Percentiles rank a stretch among this genome's conserved stretches.
Conservation (phyloP, 305 asterid species). For the Fraxinus baroniana region DNA sequence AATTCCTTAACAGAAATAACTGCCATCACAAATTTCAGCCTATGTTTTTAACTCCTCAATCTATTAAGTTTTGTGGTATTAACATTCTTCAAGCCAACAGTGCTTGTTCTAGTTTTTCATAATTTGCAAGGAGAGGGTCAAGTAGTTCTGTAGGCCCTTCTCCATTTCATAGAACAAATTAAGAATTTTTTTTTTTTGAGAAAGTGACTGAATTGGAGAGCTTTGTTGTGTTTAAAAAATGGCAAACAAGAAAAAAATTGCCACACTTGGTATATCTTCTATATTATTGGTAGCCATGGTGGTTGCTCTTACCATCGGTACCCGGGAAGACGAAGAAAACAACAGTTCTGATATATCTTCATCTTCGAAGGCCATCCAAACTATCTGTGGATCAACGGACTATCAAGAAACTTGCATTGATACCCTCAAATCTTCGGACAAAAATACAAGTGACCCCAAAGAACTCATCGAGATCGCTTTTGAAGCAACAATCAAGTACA, state of each 20-base stretch:
- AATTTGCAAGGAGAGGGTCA: conserved; percentile 11
- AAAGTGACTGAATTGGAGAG: background rate
- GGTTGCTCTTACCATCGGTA: conserved; percentile 2
- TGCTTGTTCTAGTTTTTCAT: background rate
- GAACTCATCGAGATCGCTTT: conserved; percentile 27
- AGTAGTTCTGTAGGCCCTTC: background rate
- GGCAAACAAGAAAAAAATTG: conserved; percentile 11
- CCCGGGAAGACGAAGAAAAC: background rate
- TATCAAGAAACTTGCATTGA: conserved; percentile 31
- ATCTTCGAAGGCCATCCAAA: conserved; percentile 23
- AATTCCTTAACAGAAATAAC: background rate
- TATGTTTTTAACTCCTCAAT: background rate
- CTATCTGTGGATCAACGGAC: conserved; percentile 28
- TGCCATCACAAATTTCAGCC: background rate
- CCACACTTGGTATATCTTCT: background rate
- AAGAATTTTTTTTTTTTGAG: background rate
- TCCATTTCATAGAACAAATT: background rate
- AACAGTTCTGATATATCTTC: background rate
- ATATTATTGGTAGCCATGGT: conserved; percentile 3
- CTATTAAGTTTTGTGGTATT: background rate
- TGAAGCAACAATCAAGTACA: conserved; percentile 24
- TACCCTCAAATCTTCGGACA: conserved; percentile 27
- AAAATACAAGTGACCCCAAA: conserved; percentile 24
- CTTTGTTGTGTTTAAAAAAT: background rate
- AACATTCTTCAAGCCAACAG: background rate